A percentile compares a stretch with the other conserved stretches of the same genome.
Evolutionary conservation across 768 basidiomycete species (phyloP).

Genomic region (Trametes maxima): DNA sequence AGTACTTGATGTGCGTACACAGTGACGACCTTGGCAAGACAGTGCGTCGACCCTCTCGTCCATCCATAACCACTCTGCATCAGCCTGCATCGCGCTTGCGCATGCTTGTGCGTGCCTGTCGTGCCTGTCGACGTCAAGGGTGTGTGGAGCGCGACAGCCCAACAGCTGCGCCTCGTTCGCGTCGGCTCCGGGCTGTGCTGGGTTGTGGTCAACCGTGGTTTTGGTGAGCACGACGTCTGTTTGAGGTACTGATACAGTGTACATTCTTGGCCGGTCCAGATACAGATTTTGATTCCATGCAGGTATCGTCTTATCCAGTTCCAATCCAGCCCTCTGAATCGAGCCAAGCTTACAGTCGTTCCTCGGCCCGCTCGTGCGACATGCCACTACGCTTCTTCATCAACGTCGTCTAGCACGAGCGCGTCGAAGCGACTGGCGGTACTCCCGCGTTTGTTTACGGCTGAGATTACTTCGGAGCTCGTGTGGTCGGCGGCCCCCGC

Average conservation of each 20-base stretch:
- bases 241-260: too few species aligned
- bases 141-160: too few species aligned
- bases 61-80: background rate
- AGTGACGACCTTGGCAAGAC: slow-evolving; percentile 23
- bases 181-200: too few species aligned
- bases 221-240: too few species aligned
- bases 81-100: too few species aligned
- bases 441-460: background rate
- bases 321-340: too few species aligned
- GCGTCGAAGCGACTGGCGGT: slow-evolving; percentile 40
- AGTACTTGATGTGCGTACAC: slow-evolving; percentile 19
- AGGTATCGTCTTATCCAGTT: background rate
- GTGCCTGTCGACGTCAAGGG: too few species aligned
- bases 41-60: slow-evolving; percentile 22
- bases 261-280: too few species aligned
- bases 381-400: slow-evolving; percentile 33
- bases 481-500: slow-evolving; percentile 8
- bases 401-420: slow-evolving; percentile 40
- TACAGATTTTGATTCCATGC: background rate
- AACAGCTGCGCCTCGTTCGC: too few species aligned
- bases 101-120: background rate
- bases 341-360: too few species aligned
- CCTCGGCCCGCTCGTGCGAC: too few species aligned
- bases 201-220: too few species aligned
- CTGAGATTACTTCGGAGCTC: background rate